Conservation (phyloP, 805 yeast species). For the Groenewaldozyma tartarivorans region DNA sequence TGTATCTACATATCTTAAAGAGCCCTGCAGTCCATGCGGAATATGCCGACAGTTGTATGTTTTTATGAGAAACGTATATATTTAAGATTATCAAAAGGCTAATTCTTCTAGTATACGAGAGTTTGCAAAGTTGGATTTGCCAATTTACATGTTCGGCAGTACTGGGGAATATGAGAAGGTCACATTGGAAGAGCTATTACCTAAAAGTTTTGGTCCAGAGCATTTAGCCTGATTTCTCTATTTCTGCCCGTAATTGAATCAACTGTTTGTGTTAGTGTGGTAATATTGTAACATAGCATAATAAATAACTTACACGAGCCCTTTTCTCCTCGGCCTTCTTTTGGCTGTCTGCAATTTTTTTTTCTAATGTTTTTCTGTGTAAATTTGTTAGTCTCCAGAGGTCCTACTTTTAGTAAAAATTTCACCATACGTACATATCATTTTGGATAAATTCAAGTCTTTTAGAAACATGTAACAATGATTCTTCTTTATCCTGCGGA, state of each 20-base stretch:
- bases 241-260: not conserved
- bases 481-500: slow-evolving; percentile 81
- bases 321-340: slow-evolving; percentile 50
- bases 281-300: too few relatives aligned
- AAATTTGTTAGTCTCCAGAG: not conserved
- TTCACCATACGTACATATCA: slow-evolving; percentile 54
- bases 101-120: slow-evolving; percentile 47
- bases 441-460: slow-evolving; percentile 78
- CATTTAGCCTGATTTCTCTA: slow-evolving; percentile 29
- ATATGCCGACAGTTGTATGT: slow-evolving; percentile 72
- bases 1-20: slow-evolving; percentile 49
- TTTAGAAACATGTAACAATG: slow-evolving; percentile 73
- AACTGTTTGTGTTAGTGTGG: not conserved
- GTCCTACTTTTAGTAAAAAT: not conserved
- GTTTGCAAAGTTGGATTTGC: slow-evolving; percentile 45
- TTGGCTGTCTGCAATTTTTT: slow-evolving; percentile 50
- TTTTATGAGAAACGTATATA: too few relatives aligned
- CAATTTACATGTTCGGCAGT: slow-evolving; percentile 59
- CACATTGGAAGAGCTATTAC: slow-evolving; percentile 57
- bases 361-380: slow-evolving; percentile 46
- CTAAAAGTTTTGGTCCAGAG: slow-evolving; percentile 82
- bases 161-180: slow-evolving; percentile 30
- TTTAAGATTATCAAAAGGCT: too few relatives aligned
- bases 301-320: slow-evolving; percentile 28
- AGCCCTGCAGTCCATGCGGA: slow-evolving; percentile 80